A percentile compares a stretch with the other conserved stretches of the same genome.
phyloP scores from a whole-genome alignment of 345 rosid species.

The Syzygium aromaticum region DNA sequence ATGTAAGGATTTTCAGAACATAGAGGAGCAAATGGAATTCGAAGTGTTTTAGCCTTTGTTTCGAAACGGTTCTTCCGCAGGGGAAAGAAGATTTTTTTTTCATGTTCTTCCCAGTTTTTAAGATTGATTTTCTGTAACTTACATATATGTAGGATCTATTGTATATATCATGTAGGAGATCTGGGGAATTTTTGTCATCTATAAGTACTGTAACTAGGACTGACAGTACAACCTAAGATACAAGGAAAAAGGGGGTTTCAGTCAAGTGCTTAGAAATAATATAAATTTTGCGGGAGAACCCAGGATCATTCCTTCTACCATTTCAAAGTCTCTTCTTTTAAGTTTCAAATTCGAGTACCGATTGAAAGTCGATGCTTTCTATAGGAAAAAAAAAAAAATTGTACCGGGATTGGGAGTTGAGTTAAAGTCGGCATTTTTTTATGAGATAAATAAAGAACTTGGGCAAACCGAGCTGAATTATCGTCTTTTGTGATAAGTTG shows the following conservation, averaged over 20 bases:
- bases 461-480: too few species aligned
- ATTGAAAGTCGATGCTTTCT: neutral
- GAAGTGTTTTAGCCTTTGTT: slow-evolving; percentile 41
- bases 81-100: neutral
- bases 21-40: slow-evolving; percentile 36
- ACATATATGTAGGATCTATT: neutral
- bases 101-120: neutral
- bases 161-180: slow-evolving; percentile 5
- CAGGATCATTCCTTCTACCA: neutral
- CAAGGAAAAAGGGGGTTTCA: neutral
- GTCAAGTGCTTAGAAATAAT: neutral
- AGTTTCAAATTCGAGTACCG: neutral
- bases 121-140: slow-evolving; percentile 2
- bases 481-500: too few species aligned
- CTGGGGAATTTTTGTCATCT: neutral
- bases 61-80: neutral
- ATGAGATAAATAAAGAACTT: too few species aligned
- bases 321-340: neutral
- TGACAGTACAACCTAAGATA: neutral
- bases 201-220: neutral
- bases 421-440: too few species aligned
- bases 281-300: neutral
- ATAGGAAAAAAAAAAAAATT: too few species aligned
- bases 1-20: slow-evolving; percentile 15
- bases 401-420: too few species aligned